phyloP scores from a whole-genome alignment of 805 yeast genomes.

The Citeromyces matritensis region DNA sequence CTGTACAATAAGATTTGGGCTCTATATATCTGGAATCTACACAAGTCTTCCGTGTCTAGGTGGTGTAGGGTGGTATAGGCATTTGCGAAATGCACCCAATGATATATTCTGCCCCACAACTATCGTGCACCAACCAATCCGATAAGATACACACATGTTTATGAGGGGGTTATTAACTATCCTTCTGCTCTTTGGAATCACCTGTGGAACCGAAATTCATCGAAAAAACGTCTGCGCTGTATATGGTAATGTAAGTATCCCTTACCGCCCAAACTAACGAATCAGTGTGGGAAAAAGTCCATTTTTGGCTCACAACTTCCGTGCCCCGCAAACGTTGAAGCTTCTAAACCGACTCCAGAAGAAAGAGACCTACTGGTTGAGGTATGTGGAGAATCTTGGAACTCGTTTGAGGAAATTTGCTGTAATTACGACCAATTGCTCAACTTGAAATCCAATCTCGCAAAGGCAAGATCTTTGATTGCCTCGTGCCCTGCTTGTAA shows the following conservation, averaged over 20 bases:
- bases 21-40: no score
- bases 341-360: slow-evolving; percentile 29
- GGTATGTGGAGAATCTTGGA: slow-evolving; percentile 67
- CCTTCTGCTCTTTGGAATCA: background rate
- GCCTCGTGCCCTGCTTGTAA: slow-evolving; percentile 92
- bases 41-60: no score
- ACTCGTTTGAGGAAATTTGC: slow-evolving; percentile 34
- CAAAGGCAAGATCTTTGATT: slow-evolving; percentile 66
- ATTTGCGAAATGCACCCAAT: no score
- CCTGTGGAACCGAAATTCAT: slow-evolving; percentile 10
- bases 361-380: slow-evolving; percentile 28
- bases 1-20: no score
- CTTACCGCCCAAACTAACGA: background rate
- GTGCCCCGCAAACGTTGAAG: slow-evolving; percentile 43
- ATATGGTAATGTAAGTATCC: slow-evolving; percentile 22
- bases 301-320: slow-evolving; percentile 73
- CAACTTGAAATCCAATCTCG: slow-evolving; percentile 39
- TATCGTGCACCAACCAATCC: no score
- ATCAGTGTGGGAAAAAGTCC: slow-evolving; percentile 62
- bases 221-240: slow-evolving; percentile 34
- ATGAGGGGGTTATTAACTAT: background rate
- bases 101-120: no score
- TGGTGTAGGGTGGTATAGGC: no score
- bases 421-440: slow-evolving; percentile 53
- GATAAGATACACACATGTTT: no score